phyloP scores from a whole-genome alignment of 176 grass and related monocot genomes.

The Melocanna baccifera region DNA sequence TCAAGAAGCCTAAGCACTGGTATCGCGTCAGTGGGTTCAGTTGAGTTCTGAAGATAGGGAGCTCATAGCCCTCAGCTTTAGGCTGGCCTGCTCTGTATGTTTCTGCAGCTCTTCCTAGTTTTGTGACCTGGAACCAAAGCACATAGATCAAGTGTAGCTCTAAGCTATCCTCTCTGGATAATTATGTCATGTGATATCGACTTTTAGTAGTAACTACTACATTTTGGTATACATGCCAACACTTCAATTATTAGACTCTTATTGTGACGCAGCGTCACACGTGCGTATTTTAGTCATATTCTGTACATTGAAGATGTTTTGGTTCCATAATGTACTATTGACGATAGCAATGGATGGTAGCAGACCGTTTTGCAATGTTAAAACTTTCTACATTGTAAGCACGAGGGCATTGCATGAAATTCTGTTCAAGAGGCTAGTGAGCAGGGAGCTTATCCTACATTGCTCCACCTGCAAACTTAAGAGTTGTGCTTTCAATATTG shows the following conservation, averaged over 20 bases:
- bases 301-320: background rate
- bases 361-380: background rate
- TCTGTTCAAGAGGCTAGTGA: background rate
- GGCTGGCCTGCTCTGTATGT: constrained; percentile 17
- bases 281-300: constrained; percentile 4
- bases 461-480: background rate
- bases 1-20: constrained; percentile 55
- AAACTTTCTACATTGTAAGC: background rate
- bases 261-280: constrained; percentile 9
- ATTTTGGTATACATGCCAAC: constrained; percentile 31
- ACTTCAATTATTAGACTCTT: constrained; percentile 1
- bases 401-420: background rate
- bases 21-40: constrained; percentile 66
- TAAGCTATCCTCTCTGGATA: constrained; percentile 28
- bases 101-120: constrained; percentile 35
- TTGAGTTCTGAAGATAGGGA: constrained; percentile 67
- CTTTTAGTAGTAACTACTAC: constrained; percentile 21
- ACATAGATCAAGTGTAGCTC: constrained; percentile 40
- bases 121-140: constrained; percentile 43
- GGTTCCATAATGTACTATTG: background rate
- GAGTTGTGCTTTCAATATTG: background rate
- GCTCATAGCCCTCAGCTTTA: background rate
- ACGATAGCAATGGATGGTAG: background rate
- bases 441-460: background rate
- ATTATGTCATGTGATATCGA: constrained; percentile 49